Evolutionary conservation across 495 filamentous ascomycete genomes (phyloP).

Genomic region (Extremus antarcticus): DNA sequence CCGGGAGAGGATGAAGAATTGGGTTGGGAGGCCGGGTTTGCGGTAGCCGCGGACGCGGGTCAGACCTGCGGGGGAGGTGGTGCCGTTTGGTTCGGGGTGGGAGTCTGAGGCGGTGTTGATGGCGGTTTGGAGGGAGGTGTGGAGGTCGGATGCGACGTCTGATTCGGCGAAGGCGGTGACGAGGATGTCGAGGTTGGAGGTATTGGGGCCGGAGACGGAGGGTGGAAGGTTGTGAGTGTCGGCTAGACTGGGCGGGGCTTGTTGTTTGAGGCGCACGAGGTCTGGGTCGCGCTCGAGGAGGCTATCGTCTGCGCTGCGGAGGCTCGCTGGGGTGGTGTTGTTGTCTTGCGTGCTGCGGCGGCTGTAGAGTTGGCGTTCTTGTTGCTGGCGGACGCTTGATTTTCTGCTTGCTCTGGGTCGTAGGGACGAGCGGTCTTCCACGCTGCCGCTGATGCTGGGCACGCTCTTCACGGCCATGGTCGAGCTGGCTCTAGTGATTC

Average conservation of each 20-base stretch:
- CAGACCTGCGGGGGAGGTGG: too few relatives aligned
- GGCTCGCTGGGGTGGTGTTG: slow-evolving; percentile 30
- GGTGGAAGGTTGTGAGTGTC: slow-evolving; percentile 71
- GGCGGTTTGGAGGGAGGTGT: slow-evolving; percentile 67
- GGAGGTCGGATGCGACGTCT: slow-evolving; percentile 64
- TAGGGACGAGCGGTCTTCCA: slow-evolving; percentile 37
- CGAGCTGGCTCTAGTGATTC: slow-evolving; percentile 73
- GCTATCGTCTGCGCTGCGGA: slow-evolving; percentile 35
- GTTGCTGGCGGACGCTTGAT: slow-evolving; percentile 66
- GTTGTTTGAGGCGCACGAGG: slow-evolving; percentile 56
- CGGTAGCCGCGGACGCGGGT: slow-evolving; percentile 67
- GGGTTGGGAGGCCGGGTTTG: slow-evolving; percentile 62
- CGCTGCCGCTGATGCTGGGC: slow-evolving; percentile 63
- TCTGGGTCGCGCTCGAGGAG: slow-evolving; percentile 39
- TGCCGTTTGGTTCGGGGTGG: slow-evolving; percentile 45
- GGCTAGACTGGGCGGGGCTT: slow-evolving; percentile 54
- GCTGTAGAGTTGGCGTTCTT: slow-evolving; percentile 85
- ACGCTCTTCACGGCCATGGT: slow-evolving; percentile 84
- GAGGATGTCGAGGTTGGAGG: slow-evolving; percentile 73
- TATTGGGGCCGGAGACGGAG: slow-evolving; percentile 45
- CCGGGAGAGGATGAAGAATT: slow-evolving; percentile 80
- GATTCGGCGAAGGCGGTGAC: slow-evolving; percentile 65
- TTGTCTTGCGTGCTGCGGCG: slow-evolving; percentile 47
- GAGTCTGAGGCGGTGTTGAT: slow-evolving; percentile 43
- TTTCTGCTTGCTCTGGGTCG: slow-evolving; percentile 57